A percentile compares a stretch with the other conserved stretches of the same genome.
Conservation (phyloP, 257 asterid species). For the Solanum corneliomulleri region DNA sequence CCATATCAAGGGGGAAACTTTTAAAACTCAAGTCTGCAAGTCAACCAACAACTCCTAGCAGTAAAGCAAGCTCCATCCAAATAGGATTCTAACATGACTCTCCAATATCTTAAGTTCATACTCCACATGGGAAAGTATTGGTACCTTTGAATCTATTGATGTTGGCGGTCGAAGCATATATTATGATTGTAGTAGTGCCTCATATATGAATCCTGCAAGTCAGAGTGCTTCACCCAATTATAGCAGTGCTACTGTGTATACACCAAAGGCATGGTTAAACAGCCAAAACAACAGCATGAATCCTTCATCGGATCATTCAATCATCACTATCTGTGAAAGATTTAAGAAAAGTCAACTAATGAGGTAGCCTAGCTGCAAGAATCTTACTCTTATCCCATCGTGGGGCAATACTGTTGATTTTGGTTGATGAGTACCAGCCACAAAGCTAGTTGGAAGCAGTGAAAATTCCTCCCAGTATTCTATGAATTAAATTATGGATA, state of each 20-base stretch:
- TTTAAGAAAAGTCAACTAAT: background rate
- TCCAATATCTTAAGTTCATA: slow-evolving; percentile 6
- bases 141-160: slow-evolving; percentile 19
- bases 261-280: background rate
- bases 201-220: background rate
- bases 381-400: slow-evolving; percentile 7
- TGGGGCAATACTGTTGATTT: slow-evolving; percentile 4
- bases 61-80: slow-evolving; percentile 16
- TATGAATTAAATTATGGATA: slow-evolving; percentile 4
- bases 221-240: background rate
- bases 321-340: background rate
- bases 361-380: slow-evolving; percentile 12
- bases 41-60: slow-evolving; percentile 26
- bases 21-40: slow-evolving; percentile 31
- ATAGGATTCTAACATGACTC: slow-evolving; percentile 4
- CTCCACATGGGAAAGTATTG: slow-evolving; percentile 29
- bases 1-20: slow-evolving; percentile 37
- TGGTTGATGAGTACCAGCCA: background rate
- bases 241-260: background rate
- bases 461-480: slow-evolving; percentile 14
- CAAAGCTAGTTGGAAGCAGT: slow-evolving; percentile 11
- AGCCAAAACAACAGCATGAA: background rate
- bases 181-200: background rate
- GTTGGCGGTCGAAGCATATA: slow-evolving; percentile 12
- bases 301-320: background rate